A percentile compares a stretch with the other conserved stretches of the same genome.
Evolutionary conservation across 306 rosid species (phyloP).

Genomic region (Datisca glomerata): DNA sequence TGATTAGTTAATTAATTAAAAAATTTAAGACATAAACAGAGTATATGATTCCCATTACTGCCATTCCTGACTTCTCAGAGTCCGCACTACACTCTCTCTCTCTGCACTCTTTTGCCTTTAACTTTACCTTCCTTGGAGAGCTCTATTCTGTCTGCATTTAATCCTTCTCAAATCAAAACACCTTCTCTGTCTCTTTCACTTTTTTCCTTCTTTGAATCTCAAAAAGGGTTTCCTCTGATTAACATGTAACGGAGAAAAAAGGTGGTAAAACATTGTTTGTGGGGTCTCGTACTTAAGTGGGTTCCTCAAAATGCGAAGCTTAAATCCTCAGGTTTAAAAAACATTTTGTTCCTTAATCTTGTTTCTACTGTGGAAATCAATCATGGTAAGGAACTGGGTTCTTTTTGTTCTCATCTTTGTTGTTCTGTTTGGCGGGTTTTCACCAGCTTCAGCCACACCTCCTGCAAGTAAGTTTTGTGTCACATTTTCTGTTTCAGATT

Average conservation of each 20-base stretch:
- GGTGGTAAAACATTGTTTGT: slow-evolving; percentile 15
- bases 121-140: slow-evolving; percentile 10
- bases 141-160: slow-evolving; percentile 9
- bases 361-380: slow-evolving; percentile 11
- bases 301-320: slow-evolving; percentile 26
- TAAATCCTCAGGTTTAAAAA: slow-evolving; percentile 19
- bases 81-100: slow-evolving; percentile 3
- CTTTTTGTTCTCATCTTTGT: slow-evolving; percentile 31
- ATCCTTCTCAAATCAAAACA: slow-evolving; percentile 22
- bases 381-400: slow-evolving; percentile 37
- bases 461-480: slow-evolving; percentile 65
- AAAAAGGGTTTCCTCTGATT: slow-evolving; percentile 22
- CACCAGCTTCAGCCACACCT: slow-evolving; percentile 69
- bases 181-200: slow-evolving; percentile 28
- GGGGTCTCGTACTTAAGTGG: slow-evolving; percentile 26
- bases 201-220: slow-evolving; percentile 15
- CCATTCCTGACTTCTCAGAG: neutral
- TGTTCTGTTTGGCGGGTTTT: slow-evolving; percentile 33
- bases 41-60: slow-evolving; percentile 20
- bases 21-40: slow-evolving; percentile 29
- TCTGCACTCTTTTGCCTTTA: slow-evolving; percentile 6
- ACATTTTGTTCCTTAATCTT: slow-evolving; percentile 21
- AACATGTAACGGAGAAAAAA: slow-evolving; percentile 18
- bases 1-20: no score
- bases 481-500: neutral